Evolutionary conservation across 2,329 filamentous ascomycete species (phyloP), one percentile per base, ranked within the genome.

Genomic region (Talaromyces sp.): DNA sequence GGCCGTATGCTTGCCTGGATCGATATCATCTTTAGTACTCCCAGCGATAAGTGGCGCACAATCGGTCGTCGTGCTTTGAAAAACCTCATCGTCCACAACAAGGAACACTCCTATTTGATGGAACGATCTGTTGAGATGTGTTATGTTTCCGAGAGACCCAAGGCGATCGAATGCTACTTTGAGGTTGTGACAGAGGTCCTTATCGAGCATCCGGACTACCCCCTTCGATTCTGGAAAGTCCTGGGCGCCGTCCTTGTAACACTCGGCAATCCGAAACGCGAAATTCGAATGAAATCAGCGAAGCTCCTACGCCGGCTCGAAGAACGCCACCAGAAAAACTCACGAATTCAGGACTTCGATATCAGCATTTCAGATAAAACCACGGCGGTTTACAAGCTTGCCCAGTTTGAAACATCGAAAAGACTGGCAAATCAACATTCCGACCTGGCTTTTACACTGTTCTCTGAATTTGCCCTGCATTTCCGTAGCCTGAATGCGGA

Each of bases 361-460:
- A 97, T 99, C 65, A 97, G 92, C 70, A 94, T 99, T 52, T 95
- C 93, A 0, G 95, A 99, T 75, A 97, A 97, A 75, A 99, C 95
- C 0, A 96, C 96, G 61, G 92, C 93, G 0, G 93, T 99, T 2
- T 99, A 97, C 75, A 99, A 99, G 75, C 80, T 95, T 40, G 94
- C 95, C 0, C 94, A 99, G 68, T 97, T 97, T 61, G 93, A 97
- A 68, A 95, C 96, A 19, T 97, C 94, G 0, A 91, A 93, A 65
- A 83, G 92, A 17, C 82, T 99, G 35, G 89, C 92, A 1, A 90
- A 90, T 65, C 90, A 95, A 59, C 90, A 99, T 69, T 84, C 89
- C 0, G 91, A 96, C 60, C 76, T 96, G 36, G 92, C 93, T 0
- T 97, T 97, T 65, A 85, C 92, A 52, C 88, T 99, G 47, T 97